Percentiles rank a stretch among this genome's conserved stretches.
Conservation (phyloP, 257 asterid species). For the Phtheirospermum japonicum region DNA sequence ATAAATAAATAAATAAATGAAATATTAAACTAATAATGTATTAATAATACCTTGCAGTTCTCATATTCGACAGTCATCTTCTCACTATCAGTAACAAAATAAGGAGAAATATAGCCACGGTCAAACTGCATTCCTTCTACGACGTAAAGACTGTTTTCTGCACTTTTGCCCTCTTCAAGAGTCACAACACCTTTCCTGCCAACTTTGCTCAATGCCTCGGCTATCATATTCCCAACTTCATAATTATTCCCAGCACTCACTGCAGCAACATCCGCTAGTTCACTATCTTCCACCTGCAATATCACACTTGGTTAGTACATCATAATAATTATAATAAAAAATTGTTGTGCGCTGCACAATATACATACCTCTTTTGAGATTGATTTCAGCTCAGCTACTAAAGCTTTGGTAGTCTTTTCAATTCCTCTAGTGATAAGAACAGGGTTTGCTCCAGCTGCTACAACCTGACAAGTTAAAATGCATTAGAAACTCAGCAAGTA, state of each 20-base stretch:
- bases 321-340: not conserved
- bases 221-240: conserved; percentile 91
- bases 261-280: conserved; percentile 96
- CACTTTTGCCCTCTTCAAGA: conserved; percentile 96
- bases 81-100: conserved; percentile 90
- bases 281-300: conserved; percentile 89
- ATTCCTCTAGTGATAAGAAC: conserved; percentile 93
- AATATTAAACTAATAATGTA: too few species aligned
- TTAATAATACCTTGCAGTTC: conserved; percentile 78
- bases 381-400: conserved; percentile 77
- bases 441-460: conserved; percentile 98
- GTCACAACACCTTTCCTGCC: conserved; percentile 97
- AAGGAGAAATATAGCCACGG: conserved; percentile 91
- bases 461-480: conserved; percentile 51
- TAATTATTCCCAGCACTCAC: conserved; percentile 97
- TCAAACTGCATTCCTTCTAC: conserved; percentile 99
- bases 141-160: conserved; percentile 80
- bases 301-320: conserved; percentile 10
- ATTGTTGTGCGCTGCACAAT: too few species aligned
- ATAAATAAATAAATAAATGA: not conserved
- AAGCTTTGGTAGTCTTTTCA: conserved; percentile 90
- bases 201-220: conserved; percentile 96
- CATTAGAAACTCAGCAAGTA: not conserved
- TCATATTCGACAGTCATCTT: conserved; percentile 90
- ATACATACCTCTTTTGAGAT: conserved; percentile 81